A percentile compares a stretch with the other conserved stretches of the same genome.
phyloP scores from a whole-genome alignment of 805 yeast species.

The Dipodascopsis uninucleata region DNA sequence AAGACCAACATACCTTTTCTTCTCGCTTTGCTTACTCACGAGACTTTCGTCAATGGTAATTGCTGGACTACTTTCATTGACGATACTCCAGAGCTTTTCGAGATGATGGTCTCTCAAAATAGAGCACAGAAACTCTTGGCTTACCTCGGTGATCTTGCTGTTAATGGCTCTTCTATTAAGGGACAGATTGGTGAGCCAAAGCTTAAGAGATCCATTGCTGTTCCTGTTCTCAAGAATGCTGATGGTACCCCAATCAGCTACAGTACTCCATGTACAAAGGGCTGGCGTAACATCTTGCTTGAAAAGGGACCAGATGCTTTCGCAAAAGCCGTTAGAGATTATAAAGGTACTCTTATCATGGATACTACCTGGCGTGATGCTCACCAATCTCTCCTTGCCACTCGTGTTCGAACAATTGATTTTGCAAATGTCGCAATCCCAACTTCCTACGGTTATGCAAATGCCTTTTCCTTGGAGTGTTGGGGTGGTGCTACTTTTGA shows the following conservation, averaged over 20 bases:
- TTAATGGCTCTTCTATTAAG: slow-evolving; percentile 91
- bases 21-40: slow-evolving; percentile 84
- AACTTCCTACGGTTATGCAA: slow-evolving; percentile 83
- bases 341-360: slow-evolving; percentile 86
- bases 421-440: slow-evolving; percentile 87
- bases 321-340: slow-evolving; percentile 79
- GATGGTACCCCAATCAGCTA: slow-evolving; percentile 62
- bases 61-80: slow-evolving; percentile 99
- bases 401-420: slow-evolving; percentile 94
- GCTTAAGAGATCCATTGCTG: slow-evolving; percentile 64
- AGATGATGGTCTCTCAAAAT: slow-evolving; percentile 91
- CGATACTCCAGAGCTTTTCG: slow-evolving; percentile 94
- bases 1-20: slow-evolving; percentile 97
- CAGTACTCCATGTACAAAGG: slow-evolving; percentile 56
- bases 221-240: slow-evolving; percentile 68
- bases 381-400: slow-evolving; percentile 94
- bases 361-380: slow-evolving; percentile 99
- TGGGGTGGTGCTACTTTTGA: slow-evolving; percentile 99
- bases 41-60: slow-evolving; percentile 74
- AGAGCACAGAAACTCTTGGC: slow-evolving; percentile 92
- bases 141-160: slow-evolving; percentile 89
- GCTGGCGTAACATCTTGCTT: slow-evolving; percentile 88
- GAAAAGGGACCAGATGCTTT: slow-evolving; percentile 85
- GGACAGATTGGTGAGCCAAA: slow-evolving; percentile 95
- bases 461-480: slow-evolving; percentile 94